Percentiles rank a stretch among this genome's conserved stretches.
phyloP scores from a whole-genome alignment of 1,139 yeast species.

The Yamadazyma epiphylla region DNA sequence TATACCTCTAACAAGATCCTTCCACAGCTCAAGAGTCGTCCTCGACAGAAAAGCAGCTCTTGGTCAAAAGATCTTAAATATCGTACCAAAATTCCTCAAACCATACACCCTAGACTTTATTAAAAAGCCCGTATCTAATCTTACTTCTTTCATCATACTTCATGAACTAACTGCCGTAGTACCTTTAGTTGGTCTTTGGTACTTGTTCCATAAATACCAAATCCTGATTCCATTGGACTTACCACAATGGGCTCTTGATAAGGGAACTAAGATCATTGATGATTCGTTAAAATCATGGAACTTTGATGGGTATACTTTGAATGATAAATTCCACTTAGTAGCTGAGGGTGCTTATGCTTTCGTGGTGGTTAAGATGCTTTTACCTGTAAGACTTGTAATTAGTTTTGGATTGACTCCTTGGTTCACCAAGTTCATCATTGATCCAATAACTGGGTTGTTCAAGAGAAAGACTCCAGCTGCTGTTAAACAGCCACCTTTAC shows the following conservation, averaged over 20 bases:
- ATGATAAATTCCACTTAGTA: slow-evolving; percentile 54
- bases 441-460: too few species aligned
- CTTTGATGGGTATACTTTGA: slow-evolving; percentile 33
- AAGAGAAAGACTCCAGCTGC: too few species aligned
- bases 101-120: slow-evolving; percentile 48
- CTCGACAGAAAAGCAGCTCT: slow-evolving; percentile 11
- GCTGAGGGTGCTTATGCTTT: slow-evolving; percentile 89
- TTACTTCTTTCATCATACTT: slow-evolving; percentile 71
- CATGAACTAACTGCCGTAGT: slow-evolving; percentile 84
- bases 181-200: slow-evolving; percentile 80
- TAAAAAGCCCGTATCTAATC: slow-evolving; percentile 64
- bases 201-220: slow-evolving; percentile 55
- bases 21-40: too few species aligned
- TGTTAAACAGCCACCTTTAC: too few species aligned
- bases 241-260: slow-evolving; percentile 63
- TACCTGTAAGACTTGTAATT: slow-evolving; percentile 59
- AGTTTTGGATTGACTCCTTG: slow-evolving; percentile 63
- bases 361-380: slow-evolving; percentile 63
- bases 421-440: slow-evolving; percentile 57
- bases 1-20: too few species aligned
- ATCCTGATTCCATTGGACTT: slow-evolving; percentile 45
- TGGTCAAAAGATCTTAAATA: slow-evolving; percentile 23
- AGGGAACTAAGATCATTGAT: slow-evolving; percentile 60
- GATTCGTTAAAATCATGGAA: slow-evolving; percentile 34
- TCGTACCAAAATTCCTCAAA: slow-evolving; percentile 46